Evolutionary conservation across 106 monocot species (phyloP), one percentile per base, ranked within the genome.

Genomic region (Gastrodia elata): DNA sequence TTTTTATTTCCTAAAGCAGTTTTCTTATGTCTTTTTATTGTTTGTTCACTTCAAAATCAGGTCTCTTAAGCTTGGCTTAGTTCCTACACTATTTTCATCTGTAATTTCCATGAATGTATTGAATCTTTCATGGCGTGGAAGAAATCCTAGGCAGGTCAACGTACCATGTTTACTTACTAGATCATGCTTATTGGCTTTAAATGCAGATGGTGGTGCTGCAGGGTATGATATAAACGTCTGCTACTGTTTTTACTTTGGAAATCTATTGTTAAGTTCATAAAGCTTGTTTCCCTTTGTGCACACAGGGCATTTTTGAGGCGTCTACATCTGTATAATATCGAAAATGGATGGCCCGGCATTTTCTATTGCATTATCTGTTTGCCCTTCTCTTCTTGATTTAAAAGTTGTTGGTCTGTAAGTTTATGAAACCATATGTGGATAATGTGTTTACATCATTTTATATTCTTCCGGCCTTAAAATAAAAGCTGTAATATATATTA

Each of bases 371-470:
- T 78, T 94, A 71, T 78, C 77, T 61, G 76, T 82, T 6, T 90
- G 94, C 37, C 72, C 58, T 5, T 82, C 77, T 79, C 86, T 94
- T 20, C 35, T 82, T 77, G 83, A 91, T 80, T 77, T 90, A 5
- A 80, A 91, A 88, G 42, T 90, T 75, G 58, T 90, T 87, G 85
- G 83, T 40, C 33, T 91, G 94, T 87, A 82, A 87, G 87, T 82
- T 61, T 72, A 67, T 18, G 36, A 38, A 38, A 67, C 28, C n/a
- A 46, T n/a, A n/a, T 57, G 30, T 64, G 3, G n/a, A 33, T 68
- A 6, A 32, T 42, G 0, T 76, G 11, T 61, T 61, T 61, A 11
- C 10, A 61, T 61, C 32, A 2, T 30, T 61, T 61, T 61, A 61
- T 61, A 61, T 30, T 32, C 0, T 32, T 32, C 32, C 5, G 1